Conservation (phyloP, 1,284 basidiomycete genomes). For the Ustilago vetiveriae region DNA sequence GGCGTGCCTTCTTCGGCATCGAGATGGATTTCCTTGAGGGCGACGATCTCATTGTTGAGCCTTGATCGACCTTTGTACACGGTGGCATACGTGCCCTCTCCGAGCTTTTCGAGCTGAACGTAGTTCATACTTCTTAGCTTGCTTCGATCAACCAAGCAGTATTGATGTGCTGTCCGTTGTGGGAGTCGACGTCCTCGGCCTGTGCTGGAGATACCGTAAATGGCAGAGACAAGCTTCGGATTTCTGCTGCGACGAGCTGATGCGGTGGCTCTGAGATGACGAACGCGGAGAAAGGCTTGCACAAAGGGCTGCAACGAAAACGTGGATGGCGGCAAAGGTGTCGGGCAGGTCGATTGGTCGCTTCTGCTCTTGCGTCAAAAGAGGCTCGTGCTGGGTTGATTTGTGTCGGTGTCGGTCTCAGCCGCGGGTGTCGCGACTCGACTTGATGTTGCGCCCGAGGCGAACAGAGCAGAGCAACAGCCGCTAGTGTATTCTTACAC, state of each 20-base stretch:
- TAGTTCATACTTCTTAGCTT: slow-evolving; percentile 57
- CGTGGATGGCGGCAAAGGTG: background rate
- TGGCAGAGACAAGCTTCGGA: too few species aligned
- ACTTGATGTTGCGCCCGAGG: background rate
- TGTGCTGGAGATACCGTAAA: too few species aligned
- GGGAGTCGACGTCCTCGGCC: too few species aligned
- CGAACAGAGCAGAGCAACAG: too few species aligned
- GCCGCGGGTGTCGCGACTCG: slow-evolving; percentile 24
- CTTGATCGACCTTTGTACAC: slow-evolving; percentile 67
- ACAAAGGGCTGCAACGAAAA: too few species aligned
- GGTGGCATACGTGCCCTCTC: slow-evolving; percentile 67
- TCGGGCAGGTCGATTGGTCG: too few species aligned
- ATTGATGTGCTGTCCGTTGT: background rate
- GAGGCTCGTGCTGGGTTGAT: background rate
- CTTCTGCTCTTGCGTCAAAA: slow-evolving; percentile 16
- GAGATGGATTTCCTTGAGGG: slow-evolving; percentile 89
- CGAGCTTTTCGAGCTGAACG: slow-evolving; percentile 66
- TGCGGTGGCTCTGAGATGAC: too few species aligned
- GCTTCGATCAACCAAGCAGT: background rate
- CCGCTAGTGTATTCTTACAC: too few species aligned
- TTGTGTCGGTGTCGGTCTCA: slow-evolving; percentile 26
- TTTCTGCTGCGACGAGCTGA: too few species aligned
- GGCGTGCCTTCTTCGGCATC: slow-evolving; percentile 95
- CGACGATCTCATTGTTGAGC: slow-evolving; percentile 64
- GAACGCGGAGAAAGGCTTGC: too few species aligned